Evolutionary conservation across 2,329 filamentous ascomycete species (phyloP), one percentile per base, ranked within the genome.

Genomic region (Cytospora mali): DNA sequence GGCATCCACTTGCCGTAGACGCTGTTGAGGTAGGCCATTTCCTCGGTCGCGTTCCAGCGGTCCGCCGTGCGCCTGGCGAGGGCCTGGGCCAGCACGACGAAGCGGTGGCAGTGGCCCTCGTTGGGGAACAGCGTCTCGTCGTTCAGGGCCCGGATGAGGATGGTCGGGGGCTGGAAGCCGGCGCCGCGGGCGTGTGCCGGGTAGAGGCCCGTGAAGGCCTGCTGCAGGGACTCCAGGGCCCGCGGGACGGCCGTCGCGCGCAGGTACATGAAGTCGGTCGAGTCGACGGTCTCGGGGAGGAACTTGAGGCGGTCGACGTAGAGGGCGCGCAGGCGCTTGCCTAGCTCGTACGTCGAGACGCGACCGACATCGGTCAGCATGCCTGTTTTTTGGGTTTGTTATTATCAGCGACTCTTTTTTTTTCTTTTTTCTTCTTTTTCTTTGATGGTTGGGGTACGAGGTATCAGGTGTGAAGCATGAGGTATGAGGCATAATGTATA

Each of bases 1-100:
- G 92, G 92, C 91, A 98, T 96, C 86, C 90, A 96, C 74, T 90
- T 92, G 39, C 89, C 87, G 59, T 93, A 87, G 64, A 91, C 77
- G 64, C 84, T 88, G 69, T 90, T 93, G 27, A 97, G 79, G 73
- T 96, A 93, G 33, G 84, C 83, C 88, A 98, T 94, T 64, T 98
- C 91, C 16, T 88, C 82, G 0, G 89, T 86, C 39, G 83, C 77
- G 72, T 94, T 93, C 90, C 90, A 93, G 70, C 85, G 83, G 46
- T 86, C 82, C 10, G 90, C 89, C 6, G 91, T 83, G 49, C 89
- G 83, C 71, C 90, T 82, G 5, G 90, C 89, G 74, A 92, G 93
- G 4, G 88, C 86, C 31, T 87, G 80, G 1, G 87, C 81, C 13
- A 95, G 80, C 63, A 86, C 84, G 48, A 86, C 85, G 72, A 93